Evolutionary conservation across 164 flowering plant species (phyloP).

Genomic region (Protea cynaroides): DNA sequence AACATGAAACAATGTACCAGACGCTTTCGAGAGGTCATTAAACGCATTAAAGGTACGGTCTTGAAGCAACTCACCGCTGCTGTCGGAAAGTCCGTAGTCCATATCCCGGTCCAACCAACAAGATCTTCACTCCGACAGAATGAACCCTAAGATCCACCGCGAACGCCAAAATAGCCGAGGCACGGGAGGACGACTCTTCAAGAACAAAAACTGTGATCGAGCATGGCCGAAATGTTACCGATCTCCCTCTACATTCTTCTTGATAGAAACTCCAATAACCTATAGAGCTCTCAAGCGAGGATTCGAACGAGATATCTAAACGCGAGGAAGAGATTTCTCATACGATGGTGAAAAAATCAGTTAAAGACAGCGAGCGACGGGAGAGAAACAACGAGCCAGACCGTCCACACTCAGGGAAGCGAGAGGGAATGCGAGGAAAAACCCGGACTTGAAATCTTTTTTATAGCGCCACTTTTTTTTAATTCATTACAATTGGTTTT

Average conservation of each 20-base stretch:
- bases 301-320: neutral
- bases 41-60: constrained; percentile 5
- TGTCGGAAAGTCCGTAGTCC: constrained; percentile 52
- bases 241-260: neutral
- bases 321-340: neutral
- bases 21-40: neutral
- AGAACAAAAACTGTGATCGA: constrained; percentile 3
- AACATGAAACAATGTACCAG: neutral
- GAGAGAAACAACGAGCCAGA: neutral
- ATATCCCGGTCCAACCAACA: constrained; percentile 19
- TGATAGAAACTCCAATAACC: neutral
- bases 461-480: constrained; percentile 1
- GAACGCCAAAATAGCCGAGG: neutral
- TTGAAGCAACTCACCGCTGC: constrained; percentile 38
- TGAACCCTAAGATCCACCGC: neutral
- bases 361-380: neutral
- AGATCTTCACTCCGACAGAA: neutral
- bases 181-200: neutral
- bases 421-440: neutral
- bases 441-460: constrained; percentile 9
- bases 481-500: constrained; percentile 3
- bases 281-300: neutral
- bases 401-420: neutral
- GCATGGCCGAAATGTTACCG: neutral
- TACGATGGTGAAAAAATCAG: neutral